Base-by-base conservation (phyloP, 2,329 filamentous ascomycete species). In the Xylariaceae sp. region DNA sequence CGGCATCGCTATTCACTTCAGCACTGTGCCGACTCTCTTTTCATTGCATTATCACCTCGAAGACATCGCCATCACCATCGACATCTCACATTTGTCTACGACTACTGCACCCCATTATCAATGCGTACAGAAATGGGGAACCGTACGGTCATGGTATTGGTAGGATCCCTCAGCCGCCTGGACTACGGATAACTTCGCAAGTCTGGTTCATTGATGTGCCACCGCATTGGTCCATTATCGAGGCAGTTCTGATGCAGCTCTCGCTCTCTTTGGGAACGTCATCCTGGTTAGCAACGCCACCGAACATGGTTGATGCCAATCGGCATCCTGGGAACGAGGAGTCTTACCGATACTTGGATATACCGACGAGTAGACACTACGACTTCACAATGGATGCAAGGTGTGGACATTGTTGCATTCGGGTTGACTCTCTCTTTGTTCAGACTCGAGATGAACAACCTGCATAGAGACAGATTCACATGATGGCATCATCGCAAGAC, bases 401-500 rank as follows among this genome's bases (percentile, higher is more conserved):
- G 17, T 18, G 17, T 18, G 17, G 17, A 18, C 17, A 30, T 30
- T 30, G 23, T 30, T 30, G 5, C 23, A 30, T 30, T 30, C 23
- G 23, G 23, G 4, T 30, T 30, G 23, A 2, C 3, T 30, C 23
- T 5, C 23, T 42, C 11, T 42, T 42, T 42, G 8, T 8, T 9
- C 8, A 8, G 10, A 7, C 53, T 1, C 47, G 42, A 10, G 47
- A 47, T 48, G 6, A 53, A 49, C 48, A 51, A 13, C 39, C 51
- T 47, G 53, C 51, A 52, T 57, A 61, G 52, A 55, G 52, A 42
- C 39, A 61, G 44, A 45, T 49, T 56, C 49, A 49, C 18, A 49
- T 49, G 58, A 55, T 47, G 44, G 49, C 58, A 13, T 42, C 58
- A 55, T 15, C 48, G 55, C 42, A 53, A 44, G 15, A 52, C 37